Evolutionary conservation across 2,329 filamentous ascomycete species (phyloP), one percentile per base, ranked within the genome.

Genomic region (Tolypocladium guangdongense): DNA sequence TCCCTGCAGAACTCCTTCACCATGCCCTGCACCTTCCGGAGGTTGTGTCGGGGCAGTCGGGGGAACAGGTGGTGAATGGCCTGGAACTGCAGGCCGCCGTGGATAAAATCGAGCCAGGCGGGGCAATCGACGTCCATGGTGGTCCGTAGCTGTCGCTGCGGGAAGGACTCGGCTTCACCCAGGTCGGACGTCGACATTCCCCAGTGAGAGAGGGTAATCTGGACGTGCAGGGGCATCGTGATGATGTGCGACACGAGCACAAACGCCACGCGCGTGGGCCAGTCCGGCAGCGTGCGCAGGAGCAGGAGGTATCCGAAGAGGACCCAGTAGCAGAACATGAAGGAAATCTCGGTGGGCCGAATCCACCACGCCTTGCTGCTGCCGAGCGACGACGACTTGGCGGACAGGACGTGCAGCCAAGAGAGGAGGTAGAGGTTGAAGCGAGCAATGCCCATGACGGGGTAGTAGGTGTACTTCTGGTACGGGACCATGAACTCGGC

Each of bases 101-200:
- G 90, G 68, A 95, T 81, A 65, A 90, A 95, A 66, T 95, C 90
- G 14, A 95, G 76, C 90, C 90, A 95, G 16, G 79, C 76, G 1
- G 90, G 88, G 64, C 90, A 95, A 65, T 93, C 89, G 24, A 95
- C 84, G 58, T 95, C 90, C 90, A 96, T 95, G 18, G 90, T 95
- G 1, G 90, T 96, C 59, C 91, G 84, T 46, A 96, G 77, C 86
- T 95, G 93, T 68, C 86, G 88, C 69, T 95, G 90, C 1, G 90
- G 83, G 67, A 96, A 96, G 0, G 88, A 93, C 66, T 96, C 90
- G 50, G 84, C 76, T 1, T 86, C 83, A 0, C 91, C 91, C 16
- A 96, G 76, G 62, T 96, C 88, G 11, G 88, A 80, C 0, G 90
- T 96, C 61, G 88, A 91, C 90, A 95, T 96, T 58, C 88, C 88